Base-by-base conservation (phyloP, 2,329 filamentous ascomycete species). In the Aspergillus persii region DNA sequence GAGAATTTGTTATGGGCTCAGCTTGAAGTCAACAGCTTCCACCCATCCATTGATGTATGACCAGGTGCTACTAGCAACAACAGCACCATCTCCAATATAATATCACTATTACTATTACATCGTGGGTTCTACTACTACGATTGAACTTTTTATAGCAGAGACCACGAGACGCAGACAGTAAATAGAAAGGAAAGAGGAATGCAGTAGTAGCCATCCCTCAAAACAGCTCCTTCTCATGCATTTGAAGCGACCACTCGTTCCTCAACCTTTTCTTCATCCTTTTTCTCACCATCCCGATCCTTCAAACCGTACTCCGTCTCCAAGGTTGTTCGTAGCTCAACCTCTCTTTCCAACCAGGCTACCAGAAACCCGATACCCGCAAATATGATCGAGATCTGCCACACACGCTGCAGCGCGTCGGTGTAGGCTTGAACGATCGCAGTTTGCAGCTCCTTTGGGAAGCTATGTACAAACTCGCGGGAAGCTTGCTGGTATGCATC, bases 361-460 rank as follows among this genome's bases (percentile, higher is more conserved):
- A 66, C 41, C 12, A 58, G 52, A 47, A 66, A 60, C 1, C 60
- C 65, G 3, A 62, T 4, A 15, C 47, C 58, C 4, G 64, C 61
- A 51, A 66, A 65, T 2, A 52, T 61, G 6, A 63, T 59, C 4
- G 51, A 56, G n/a, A 63, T 58, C 29, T 64, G 54, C 63, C 62
- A 66, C 30, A 57, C 54, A 6, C 52, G 58, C n/a, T 59, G 56
- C 36, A 66, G 50, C 9, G 54, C 58, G 11, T 50, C 50, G 41
- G 50, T 60, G 23, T 62, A 57, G 3, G 60, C 58, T 23, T 46
- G n/a, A 29, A 58, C 54, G 36, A 61, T 18, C 23, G 53, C 31
- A 1, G 47, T 31, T 15, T 51, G 48, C 4, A 51, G 27, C 15
- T 47, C 36, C 2, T 27, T n/a, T 6, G 49, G 26, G 49, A 41